Evolutionary conservation across 768 basidiomycete genomes (phyloP).

Genomic region (Calocybe gangraenosa): DNA sequence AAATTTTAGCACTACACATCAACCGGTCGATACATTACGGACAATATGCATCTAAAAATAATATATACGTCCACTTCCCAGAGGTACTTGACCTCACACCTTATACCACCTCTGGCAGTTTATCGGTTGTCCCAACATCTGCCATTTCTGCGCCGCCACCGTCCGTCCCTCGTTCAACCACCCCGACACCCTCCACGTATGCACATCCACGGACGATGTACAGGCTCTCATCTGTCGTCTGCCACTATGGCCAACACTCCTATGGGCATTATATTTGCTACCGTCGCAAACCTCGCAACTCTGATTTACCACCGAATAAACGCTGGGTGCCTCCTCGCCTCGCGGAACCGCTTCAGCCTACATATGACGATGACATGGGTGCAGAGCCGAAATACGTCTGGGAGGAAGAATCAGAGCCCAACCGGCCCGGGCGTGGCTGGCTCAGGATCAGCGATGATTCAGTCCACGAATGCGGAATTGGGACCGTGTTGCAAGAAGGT

Average conservation of each 20-base stretch:
- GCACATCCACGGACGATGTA: slow-evolving; percentile 67
- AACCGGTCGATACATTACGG: slow-evolving; percentile 81
- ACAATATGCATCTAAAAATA: slow-evolving; percentile 84
- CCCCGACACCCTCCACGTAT: slow-evolving; percentile 53
- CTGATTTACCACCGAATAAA: slow-evolving; percentile 32
- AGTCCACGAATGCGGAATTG: slow-evolving; percentile 72
- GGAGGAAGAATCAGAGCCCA: slow-evolving; percentile 38
- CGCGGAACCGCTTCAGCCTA: slow-evolving; percentile 24
- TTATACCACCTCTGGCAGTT: slow-evolving; percentile 77
- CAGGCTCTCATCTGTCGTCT: slow-evolving; percentile 80
- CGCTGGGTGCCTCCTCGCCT: slow-evolving; percentile 30
- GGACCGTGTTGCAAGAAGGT: slow-evolving; percentile 70
- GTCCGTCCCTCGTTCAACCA: slow-evolving; percentile 41
- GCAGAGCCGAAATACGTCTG: slow-evolving; percentile 43
- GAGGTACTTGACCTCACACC: slow-evolving; percentile 87
- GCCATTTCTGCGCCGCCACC: slow-evolving; percentile 68
- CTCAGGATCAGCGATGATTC: slow-evolving; percentile 83
- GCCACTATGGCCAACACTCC: slow-evolving; percentile 89
- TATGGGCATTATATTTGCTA: slow-evolving; percentile 96
- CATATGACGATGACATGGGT: slow-evolving; percentile 19
- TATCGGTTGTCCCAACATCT: slow-evolving; percentile 64
- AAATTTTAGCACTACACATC: slow-evolving; percentile 83
- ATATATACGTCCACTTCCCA: slow-evolving; percentile 74
- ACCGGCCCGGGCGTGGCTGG: slow-evolving; percentile 65
- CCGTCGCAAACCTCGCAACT: slow-evolving; percentile 70